These are phyloP conservation scores for Tremellales sp. DNA, from an alignment of 1,284 basidiomycete genomes.

Conservation along the genomic window DNA sequence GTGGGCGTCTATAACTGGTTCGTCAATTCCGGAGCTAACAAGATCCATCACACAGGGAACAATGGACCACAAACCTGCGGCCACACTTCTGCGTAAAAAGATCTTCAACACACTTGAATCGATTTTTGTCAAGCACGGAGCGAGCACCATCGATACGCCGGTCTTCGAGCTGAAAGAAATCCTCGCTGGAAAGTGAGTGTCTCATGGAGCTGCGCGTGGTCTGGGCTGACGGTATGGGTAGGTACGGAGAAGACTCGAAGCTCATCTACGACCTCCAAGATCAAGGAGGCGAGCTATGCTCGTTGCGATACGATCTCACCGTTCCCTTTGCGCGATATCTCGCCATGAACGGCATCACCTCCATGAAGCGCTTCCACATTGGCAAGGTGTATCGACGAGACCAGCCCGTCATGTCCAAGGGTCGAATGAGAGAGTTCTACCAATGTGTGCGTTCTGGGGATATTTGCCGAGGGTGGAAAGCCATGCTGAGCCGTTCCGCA, in stretches of 20 bases:
- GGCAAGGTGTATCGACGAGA: constrained; percentile 97
- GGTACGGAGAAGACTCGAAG: constrained; percentile 97
- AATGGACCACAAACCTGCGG: constrained; percentile 89
- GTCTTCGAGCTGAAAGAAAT: constrained; percentile 98
- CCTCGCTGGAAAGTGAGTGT: constrained; percentile 86
- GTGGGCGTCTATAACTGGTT: too few relatives aligned
- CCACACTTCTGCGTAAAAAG: constrained; percentile 87
- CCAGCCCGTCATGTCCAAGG: constrained; percentile 96
- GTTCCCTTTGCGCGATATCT: constrained; percentile 94
- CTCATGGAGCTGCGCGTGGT: too few relatives aligned
- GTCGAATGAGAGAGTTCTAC: constrained; percentile 96
- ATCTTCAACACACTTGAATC: constrained; percentile 87
- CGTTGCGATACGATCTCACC: constrained; percentile 92
- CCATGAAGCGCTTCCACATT: constrained; percentile 89
- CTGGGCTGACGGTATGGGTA: too few relatives aligned
- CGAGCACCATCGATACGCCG: constrained; percentile 90
- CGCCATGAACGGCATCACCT: constrained; percentile 81
- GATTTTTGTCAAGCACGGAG: constrained; percentile 85
- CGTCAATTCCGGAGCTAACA: constrained; percentile 5
- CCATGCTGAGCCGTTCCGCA: background rate
- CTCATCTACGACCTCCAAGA: constrained; percentile 98
- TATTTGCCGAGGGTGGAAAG: background rate
- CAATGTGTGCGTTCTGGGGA: constrained; percentile 73
- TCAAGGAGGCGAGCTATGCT: constrained; percentile 97
- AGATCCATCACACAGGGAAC: constrained; percentile 66